Conservation (phyloP, 345 rosid species). For the Abelmoschus esculentus region DNA sequence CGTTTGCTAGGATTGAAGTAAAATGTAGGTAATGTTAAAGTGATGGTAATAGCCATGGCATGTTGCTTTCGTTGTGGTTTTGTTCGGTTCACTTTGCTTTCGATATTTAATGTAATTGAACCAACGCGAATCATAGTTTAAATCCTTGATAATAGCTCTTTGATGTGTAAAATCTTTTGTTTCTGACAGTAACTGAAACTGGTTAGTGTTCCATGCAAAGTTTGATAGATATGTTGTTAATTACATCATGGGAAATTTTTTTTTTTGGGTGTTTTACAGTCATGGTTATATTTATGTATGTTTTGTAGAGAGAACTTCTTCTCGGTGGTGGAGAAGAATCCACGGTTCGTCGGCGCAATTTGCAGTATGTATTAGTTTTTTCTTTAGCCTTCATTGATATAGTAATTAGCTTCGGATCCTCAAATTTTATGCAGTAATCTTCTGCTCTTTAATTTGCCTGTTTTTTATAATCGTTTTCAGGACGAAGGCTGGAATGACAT, state of each 20-base stretch:
- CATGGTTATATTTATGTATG: neutral
- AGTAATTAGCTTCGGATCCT: neutral
- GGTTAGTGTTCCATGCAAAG: neutral
- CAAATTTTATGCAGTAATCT: neutral
- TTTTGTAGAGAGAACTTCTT: conserved; percentile 77
- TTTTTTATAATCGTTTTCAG: conserved; percentile 22
- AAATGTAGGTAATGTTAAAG: no score
- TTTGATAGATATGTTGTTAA: conserved; percentile 3
- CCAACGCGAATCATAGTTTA: neutral
- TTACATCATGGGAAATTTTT: neutral
- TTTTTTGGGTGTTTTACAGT: neutral
- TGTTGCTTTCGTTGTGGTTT: neutral
- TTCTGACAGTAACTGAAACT: neutral
- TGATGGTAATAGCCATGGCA: neutral
- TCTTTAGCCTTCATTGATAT: neutral
- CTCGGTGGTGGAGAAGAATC: conserved; percentile 95
- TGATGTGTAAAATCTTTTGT: neutral
- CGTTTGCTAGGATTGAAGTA: no score
- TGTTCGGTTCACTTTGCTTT: neutral
- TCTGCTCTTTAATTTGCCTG: neutral
- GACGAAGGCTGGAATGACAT: conserved; percentile 92
- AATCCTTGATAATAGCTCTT: neutral
- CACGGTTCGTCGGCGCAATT: conserved; percentile 70
- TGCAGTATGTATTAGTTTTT: conserved; percentile 50
- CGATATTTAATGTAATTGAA: neutral